phyloP scores from a whole-genome alignment of 2,329 filamentous ascomycete species.

The Pestalotiopsis sp. region DNA sequence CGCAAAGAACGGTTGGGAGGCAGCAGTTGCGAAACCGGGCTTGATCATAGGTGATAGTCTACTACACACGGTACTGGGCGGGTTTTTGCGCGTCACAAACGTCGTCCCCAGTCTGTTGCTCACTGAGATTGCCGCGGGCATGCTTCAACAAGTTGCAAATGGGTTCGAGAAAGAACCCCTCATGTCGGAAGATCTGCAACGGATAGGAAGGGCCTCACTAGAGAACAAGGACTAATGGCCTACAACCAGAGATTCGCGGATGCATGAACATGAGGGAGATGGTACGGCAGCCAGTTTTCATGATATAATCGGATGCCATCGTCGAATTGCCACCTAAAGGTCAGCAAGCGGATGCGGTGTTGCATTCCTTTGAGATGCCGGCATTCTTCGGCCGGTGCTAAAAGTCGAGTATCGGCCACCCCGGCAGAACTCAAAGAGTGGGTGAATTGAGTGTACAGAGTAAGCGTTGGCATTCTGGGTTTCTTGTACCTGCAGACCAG shows the following conservation, averaged over 20 bases:
- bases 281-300: neutral
- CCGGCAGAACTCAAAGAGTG: neutral
- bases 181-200: neutral
- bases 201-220: constrained; percentile 5
- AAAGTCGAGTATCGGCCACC: neutral
- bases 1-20: constrained; percentile 3
- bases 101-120: neutral
- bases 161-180: constrained; percentile 13
- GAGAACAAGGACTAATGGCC: neutral
- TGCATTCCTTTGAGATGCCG: neutral
- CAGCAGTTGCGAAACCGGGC: constrained; percentile 8
- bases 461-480: neutral
- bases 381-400: neutral
- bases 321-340: neutral
- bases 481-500: neutral
- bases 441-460: neutral
- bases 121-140: constrained; percentile 4
- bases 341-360: neutral
- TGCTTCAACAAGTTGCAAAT: constrained; percentile 4
- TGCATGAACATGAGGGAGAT: neutral
- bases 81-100: neutral
- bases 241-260: neutral
- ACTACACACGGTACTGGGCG: neutral
- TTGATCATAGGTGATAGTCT: constrained; percentile 1
- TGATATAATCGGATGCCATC: neutral